Evolutionary conservation across 805 yeast species (phyloP), one percentile per base, ranked within the genome.

Genomic region (Groenewaldozyma tartarivorans): DNA sequence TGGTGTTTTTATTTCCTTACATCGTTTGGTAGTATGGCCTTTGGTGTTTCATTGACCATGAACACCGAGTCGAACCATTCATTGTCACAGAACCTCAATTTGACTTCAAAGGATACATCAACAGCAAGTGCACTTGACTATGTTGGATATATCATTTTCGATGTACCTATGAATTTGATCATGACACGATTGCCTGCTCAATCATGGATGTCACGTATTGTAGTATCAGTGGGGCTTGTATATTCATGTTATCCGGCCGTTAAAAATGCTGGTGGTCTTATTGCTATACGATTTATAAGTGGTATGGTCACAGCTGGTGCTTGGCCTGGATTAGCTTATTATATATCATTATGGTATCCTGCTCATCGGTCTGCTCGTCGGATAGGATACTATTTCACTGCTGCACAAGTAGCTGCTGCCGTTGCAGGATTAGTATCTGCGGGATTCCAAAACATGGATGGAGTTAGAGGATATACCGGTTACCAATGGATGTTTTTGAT

Each of bases 241-340:
- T 83, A 81, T 53, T 57, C 82, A 1, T 86, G 94, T 56, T 82
- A 81, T 55, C 66, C 78, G 4, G 79, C 82, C 1, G 63, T 83
- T 43, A 45, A 55, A n/a, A 70, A 67, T 40, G 62, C 72, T 3
- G 53, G 69, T 5, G 90, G 90, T 4, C 63, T 85, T 22, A 75
- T 77, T 43, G 94, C 87, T 2, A 60, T 77, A 33, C 68, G 94
- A 48, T 75, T 84, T 44, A 68, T 85, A 43, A 71, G 81, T 21
- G 94, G 94, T 36, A 49, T 80, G 42, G 81, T 79, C 43, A 84
- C 84, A 39, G 92, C 94, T 7, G 94, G 94, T 33, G 76, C 84
- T 3, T 84, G 94, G 94, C 94, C 94, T 1, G 94, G 94, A 6
- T 68, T 85, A 80, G 75, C 86, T 18, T 85, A 84, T 61, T 85